These are phyloP conservation scores for Penicillium lividum DNA, from an alignment of 495 filamentous ascomycete genomes.

Conservation along the genomic window DNA sequence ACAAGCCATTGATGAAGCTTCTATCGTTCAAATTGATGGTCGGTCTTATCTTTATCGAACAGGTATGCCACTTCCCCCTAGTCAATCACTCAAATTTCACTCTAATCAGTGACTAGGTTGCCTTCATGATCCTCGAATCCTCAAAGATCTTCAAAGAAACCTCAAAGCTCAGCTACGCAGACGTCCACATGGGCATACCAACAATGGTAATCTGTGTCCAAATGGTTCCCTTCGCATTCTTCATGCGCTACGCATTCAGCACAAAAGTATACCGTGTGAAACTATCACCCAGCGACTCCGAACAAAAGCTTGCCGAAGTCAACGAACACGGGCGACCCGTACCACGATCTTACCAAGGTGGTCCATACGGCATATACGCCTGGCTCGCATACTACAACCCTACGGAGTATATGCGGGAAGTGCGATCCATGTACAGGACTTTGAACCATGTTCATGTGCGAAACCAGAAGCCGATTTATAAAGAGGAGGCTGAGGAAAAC, in stretches of 20 bases:
- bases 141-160: constrained; percentile 24
- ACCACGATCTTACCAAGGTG: constrained; percentile 19
- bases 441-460: constrained; percentile 1
- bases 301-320: neutral
- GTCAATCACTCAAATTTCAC: neutral
- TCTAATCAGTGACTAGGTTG: constrained; percentile 15
- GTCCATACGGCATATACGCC: constrained; percentile 14
- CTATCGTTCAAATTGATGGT: constrained; percentile 38
- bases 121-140: constrained; percentile 33
- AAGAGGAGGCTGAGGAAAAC: neutral
- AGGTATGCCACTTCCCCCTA: constrained; percentile 11
- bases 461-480: neutral
- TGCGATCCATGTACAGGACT: constrained; percentile 10
- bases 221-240: constrained; percentile 35
- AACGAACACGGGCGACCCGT: neutral
- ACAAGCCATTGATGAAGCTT: constrained; percentile 32
- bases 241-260: constrained; percentile 36
- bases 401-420: constrained; percentile 12
- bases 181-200: constrained; percentile 35
- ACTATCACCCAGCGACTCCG: neutral
- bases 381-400: constrained; percentile 19
- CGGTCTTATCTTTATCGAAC: constrained; percentile 30
- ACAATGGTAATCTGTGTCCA: constrained; percentile 37
- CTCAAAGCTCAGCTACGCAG: constrained; percentile 30
- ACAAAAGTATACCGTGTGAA: constrained; percentile 21